Conservation (phyloP, 1,139 yeast genomes). For the Chernovozyma sophiae-reginae region DNA sequence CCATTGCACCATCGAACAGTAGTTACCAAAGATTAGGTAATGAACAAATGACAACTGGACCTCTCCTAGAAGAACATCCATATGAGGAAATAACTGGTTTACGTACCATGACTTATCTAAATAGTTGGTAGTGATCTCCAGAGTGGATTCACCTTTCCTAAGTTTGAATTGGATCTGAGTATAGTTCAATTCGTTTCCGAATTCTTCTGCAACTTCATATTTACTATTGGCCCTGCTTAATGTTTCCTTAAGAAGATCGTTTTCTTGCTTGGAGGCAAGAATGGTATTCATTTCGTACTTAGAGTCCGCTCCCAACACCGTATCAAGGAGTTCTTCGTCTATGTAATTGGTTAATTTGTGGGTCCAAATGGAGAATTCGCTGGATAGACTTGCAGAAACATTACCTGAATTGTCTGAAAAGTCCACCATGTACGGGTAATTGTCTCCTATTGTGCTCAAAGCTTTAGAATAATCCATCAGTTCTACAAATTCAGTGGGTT, state of each 20-base stretch:
- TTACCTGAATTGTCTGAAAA: slow-evolving; percentile 17
- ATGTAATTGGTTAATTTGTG: slow-evolving; percentile 11
- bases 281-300: slow-evolving; percentile 19
- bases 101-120: slow-evolving; percentile 30
- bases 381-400: too few species aligned
- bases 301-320: slow-evolving; percentile 15
- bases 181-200: slow-evolving; percentile 15
- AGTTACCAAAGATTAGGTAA: slow-evolving; percentile 25
- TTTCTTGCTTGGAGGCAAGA: slow-evolving; percentile 27
- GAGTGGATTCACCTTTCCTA: slow-evolving; percentile 8
- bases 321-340: slow-evolving; percentile 20
- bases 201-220: not conserved
- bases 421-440: slow-evolving; percentile 19
- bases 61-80: slow-evolving; percentile 21
- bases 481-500: too few species aligned
- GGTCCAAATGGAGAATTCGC: too few species aligned
- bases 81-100: slow-evolving; percentile 17
- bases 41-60: slow-evolving; percentile 22
- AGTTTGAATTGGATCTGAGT: slow-evolving; percentile 21
- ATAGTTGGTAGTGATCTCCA: slow-evolving; percentile 17
- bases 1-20: slow-evolving; percentile 32
- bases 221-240: slow-evolving; percentile 5
- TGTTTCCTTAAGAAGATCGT: slow-evolving; percentile 18
- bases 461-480: slow-evolving; percentile 12
- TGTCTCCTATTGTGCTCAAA: slow-evolving; percentile 15